These are phyloP conservation scores for Kwoniella sp. DNA, from an alignment of 768 basidiomycete genomes.

Conservation along the genomic window DNA sequence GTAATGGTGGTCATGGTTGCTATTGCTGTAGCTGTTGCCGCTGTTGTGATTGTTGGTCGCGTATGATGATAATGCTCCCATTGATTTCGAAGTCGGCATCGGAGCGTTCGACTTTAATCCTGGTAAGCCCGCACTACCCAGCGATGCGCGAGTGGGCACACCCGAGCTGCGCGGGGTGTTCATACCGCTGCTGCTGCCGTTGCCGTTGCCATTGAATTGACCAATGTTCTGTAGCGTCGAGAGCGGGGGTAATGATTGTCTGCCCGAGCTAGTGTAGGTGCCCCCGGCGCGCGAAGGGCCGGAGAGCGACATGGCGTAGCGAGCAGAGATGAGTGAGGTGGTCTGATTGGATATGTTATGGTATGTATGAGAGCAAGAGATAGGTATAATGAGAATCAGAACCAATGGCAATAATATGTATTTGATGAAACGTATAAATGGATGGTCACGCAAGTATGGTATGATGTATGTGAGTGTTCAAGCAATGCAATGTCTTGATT, in stretches of 20 bases:
- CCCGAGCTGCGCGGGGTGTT: not conserved
- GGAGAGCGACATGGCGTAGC: not conserved
- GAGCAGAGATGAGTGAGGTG: not conserved
- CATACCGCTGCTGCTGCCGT: not conserved
- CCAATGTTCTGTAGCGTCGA: not conserved
- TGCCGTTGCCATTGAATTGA: slow-evolving; percentile 1
- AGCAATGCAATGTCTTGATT: not conserved
- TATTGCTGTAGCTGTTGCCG: too few species aligned
- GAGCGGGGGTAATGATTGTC: slow-evolving; percentile 21
- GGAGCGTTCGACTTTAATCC: not conserved
- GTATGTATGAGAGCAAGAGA: too few species aligned
- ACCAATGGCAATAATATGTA: too few species aligned
- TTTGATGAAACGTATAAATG: not conserved
- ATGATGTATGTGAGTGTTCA: not conserved
- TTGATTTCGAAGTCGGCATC: slow-evolving; percentile 7
- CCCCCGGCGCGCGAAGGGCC: not conserved
- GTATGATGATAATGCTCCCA: slow-evolving; percentile 5
- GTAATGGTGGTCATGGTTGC: too few species aligned
- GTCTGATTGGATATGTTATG: not conserved
- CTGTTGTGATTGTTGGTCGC: not conserved
- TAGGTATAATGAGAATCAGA: too few species aligned
- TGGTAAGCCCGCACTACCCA: not conserved
- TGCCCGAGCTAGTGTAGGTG: slow-evolving; percentile 3
- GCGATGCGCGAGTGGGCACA: not conserved
- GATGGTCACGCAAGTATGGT: not conserved